phyloP scores from a whole-genome alignment of 192 early-diverging fungal species.

The Coemansia sp. region DNA sequence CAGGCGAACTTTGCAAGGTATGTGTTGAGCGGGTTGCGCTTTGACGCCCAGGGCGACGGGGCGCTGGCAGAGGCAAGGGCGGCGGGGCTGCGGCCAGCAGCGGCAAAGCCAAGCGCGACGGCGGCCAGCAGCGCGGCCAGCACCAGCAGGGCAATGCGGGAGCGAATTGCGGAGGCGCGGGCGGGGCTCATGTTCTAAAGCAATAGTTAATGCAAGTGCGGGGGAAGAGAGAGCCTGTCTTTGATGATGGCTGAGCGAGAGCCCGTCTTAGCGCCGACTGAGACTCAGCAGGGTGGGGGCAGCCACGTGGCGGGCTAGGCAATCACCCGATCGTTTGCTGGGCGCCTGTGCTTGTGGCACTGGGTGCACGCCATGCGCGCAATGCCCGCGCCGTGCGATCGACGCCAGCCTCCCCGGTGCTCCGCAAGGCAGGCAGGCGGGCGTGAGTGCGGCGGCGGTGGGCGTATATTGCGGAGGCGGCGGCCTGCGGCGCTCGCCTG shows the following conservation, averaged over 20 bases:
- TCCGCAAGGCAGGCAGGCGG: not conserved
- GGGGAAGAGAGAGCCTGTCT: not conserved
- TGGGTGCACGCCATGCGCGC: conserved; percentile 3
- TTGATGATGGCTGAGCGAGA: no score
- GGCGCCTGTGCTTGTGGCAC: not conserved
- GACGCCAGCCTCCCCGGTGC: conserved; percentile 2
- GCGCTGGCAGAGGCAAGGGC: not conserved
- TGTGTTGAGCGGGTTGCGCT: conserved; percentile 72
- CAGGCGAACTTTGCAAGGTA: conserved; percentile 82
- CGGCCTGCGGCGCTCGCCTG: not conserved
- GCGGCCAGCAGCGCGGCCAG: conserved; percentile 35
- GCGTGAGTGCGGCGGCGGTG: conserved; percentile 2
- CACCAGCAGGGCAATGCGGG: conserved; percentile 13
- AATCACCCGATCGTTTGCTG: conserved; percentile 26
- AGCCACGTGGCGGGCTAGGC: conserved; percentile 10
- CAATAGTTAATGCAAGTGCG: not conserved
- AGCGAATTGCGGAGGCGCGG: conserved; percentile 5
- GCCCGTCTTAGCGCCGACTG: not conserved
- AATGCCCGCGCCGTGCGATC: conserved; percentile 13
- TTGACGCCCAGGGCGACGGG: conserved; percentile 58
- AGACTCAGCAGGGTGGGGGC: not conserved
- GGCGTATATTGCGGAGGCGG: conserved; percentile 6
- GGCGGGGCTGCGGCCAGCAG: not conserved
- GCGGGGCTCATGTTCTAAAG: not conserved
- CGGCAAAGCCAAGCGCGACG: conserved; percentile 19